These are phyloP conservation scores for Trametes polyzona DNA, from an alignment of 1,284 basidiomycete genomes.

Conservation along the genomic window DNA sequence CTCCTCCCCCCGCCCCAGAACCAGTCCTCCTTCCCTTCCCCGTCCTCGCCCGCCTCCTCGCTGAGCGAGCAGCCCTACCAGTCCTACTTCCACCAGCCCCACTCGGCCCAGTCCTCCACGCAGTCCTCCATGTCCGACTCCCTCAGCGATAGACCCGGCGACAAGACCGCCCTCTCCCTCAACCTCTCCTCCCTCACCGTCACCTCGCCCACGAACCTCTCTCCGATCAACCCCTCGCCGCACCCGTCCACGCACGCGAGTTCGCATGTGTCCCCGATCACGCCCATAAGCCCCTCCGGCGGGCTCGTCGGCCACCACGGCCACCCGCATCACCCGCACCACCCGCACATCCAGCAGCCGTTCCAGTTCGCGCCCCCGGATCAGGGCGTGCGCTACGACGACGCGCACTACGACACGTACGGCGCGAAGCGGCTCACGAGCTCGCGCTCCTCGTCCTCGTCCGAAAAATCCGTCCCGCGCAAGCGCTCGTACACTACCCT, in stretches of 20 bases:
- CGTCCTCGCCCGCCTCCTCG: constrained; percentile 40
- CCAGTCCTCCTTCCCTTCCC: constrained; percentile 41
- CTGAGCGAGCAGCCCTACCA: constrained; percentile 38
- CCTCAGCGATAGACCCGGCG: constrained; percentile 34
- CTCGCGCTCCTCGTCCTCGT: constrained; percentile 44
- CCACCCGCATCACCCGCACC: constrained; percentile 34
- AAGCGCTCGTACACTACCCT: constrained; percentile 65
- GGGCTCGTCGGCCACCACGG: constrained; percentile 37
- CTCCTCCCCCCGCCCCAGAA: constrained; percentile 38
- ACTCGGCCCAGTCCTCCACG: constrained; percentile 32
- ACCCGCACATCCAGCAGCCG: constrained; percentile 38
- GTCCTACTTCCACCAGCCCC: constrained; percentile 33
- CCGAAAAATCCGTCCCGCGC: constrained; percentile 54
- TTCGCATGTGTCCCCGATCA: constrained; percentile 53
- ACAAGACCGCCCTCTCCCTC: constrained; percentile 53
- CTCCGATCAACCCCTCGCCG: constrained; percentile 57
- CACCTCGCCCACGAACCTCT: constrained; percentile 62
- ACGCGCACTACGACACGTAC: constrained; percentile 36
- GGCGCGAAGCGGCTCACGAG: constrained; percentile 35
- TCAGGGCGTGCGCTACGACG: constrained; percentile 39
- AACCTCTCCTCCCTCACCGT: constrained; percentile 68
- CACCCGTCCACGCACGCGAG: constrained; percentile 40
- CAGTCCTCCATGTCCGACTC: constrained; percentile 30
- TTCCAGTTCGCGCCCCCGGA: constrained; percentile 49
- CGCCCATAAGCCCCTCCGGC: constrained; percentile 58